These are phyloP conservation scores for Triticum dicoccoides DNA, from an alignment of 176 grass and related monocot genomes.

Conservation along the genomic window DNA sequence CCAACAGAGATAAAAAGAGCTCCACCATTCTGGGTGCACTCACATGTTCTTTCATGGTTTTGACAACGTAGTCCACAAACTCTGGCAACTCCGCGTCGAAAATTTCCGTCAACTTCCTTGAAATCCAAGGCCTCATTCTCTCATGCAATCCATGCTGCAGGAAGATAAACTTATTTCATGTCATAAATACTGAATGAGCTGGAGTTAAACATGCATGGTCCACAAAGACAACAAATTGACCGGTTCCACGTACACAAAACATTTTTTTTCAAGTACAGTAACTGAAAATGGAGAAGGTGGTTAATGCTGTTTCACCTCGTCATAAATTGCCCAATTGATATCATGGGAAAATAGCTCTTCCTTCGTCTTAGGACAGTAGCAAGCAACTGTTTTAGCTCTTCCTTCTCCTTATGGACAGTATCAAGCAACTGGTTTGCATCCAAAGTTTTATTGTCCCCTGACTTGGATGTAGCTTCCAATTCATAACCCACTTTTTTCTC, in stretches of 20 bases:
- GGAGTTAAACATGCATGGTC: not conserved
- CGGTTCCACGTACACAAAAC: not conserved
- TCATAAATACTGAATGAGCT: not conserved
- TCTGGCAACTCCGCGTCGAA: conserved; percentile 65
- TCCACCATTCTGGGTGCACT: conserved; percentile 68
- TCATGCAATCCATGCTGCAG: conserved; percentile 70
- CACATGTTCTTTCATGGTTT: conserved; percentile 68
- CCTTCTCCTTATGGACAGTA: conserved; percentile 72
- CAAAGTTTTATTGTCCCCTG: conserved; percentile 54
- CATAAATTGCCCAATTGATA: conserved; percentile 78
- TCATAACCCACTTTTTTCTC: conserved; percentile 77
- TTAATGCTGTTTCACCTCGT: conserved; percentile 52
- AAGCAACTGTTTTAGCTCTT: conserved; percentile 71
- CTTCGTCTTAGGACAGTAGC: conserved; percentile 77
- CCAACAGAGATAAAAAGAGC: conserved; percentile 63
- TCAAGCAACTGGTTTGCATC: conserved; percentile 88
- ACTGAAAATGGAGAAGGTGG: not conserved
- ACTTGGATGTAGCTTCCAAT: conserved; percentile 58
- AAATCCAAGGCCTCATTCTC: conserved; percentile 92
- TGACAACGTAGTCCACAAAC: conserved; percentile 77
- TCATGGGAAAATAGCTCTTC: conserved; percentile 76
- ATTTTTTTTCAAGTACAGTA: not conserved
- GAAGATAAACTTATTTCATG: not conserved
- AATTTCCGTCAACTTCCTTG: conserved; percentile 69
- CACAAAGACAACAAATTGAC: not conserved